Conservation (phyloP, 352 stramenopile species). For the Phytopythium kandeliae region DNA sequence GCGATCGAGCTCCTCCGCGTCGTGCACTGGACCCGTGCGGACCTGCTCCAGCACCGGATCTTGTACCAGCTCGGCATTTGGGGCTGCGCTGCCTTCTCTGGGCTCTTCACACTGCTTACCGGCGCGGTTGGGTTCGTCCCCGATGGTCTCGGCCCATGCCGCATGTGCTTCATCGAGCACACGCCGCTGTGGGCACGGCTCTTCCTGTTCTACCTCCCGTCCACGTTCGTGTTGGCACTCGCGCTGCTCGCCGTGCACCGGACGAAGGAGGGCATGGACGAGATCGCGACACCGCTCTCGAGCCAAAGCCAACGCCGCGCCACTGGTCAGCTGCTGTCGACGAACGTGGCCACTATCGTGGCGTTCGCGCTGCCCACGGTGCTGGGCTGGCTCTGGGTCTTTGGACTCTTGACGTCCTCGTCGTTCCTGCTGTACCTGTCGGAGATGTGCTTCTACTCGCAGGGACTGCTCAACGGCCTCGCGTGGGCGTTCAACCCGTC, state of each 20-base stretch:
- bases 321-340: conserved; percentile 42
- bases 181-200: conserved; percentile 53
- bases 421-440: conserved; percentile 45
- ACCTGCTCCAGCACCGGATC: conserved; percentile 47
- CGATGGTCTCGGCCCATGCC: conserved; percentile 48
- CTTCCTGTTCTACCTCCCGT: conserved; percentile 54
- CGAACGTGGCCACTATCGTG: conserved; percentile 32
- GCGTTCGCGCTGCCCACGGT: conserved; percentile 37
- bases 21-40: conserved; percentile 43
- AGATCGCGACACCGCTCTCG: conserved; percentile 15
- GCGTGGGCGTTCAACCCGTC: conserved; percentile 59
- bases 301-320: conserved; percentile 35
- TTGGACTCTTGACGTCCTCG: conserved; percentile 26
- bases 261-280: conserved; percentile 8
- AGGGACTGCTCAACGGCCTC: conserved; percentile 48
- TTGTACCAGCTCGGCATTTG: conserved; percentile 58
- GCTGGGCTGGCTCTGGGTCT: conserved; percentile 33
- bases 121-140: conserved; percentile 68
- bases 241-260: conserved; percentile 28
- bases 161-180: conserved; percentile 40
- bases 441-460: conserved; percentile 61
- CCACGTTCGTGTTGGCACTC: conserved; percentile 29
- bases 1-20: conserved; percentile 61
- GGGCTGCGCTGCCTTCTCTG: conserved; percentile 28
- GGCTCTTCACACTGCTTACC: conserved; percentile 43